Evolutionary conservation across 192 early-diverging fungal genomes (phyloP), one percentile per base, ranked within the genome.

Genomic region (Geosiphon pyriformis): DNA sequence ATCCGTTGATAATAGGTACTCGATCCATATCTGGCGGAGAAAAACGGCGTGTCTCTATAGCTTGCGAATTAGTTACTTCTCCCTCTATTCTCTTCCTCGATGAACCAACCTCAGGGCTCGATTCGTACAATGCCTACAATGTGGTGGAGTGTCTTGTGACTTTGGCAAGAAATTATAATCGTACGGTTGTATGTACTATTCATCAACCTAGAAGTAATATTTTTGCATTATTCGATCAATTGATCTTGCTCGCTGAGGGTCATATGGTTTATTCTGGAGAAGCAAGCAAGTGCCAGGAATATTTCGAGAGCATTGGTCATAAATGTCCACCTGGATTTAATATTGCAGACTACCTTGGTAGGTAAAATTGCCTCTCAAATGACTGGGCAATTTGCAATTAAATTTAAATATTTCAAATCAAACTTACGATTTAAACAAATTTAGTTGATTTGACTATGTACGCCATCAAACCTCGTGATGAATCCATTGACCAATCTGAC

Each of bases 151-250:
- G 84, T 29, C 81, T 95, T 30, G 88, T 90, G 8, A 83, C 83
- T 3, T 72, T 97, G 59, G 93, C 76, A 20, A 66, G 67, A 49
- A 74, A 69, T 48, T 74, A 77, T 27, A 81, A 90, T 26, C 85
- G 92, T 2, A 90, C 92, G 1, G 86, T 95, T 15, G 78, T 98
- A 15, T 89, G 92, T 70, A 98, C 95, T 1, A 95, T 98, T 51
- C 95, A 98, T 74, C 95, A 98, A 71, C 95, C 95, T 31, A 84
- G 94, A 56, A 88, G 88, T 29, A 92, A 95, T 67, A 94, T 98
- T 71, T 92, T 92, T 65, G 82, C 84, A 1, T 77, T 94, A 59
- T 98, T 98, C 77, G 95, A 98, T 76, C 85, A 92, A 48, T 72
- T 95, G 20, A 77, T 98, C 25, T 74, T 98, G 51, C 68, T 98